These are phyloP conservation scores for Boletus rubropictus DNA, from an alignment of 768 basidiomycete genomes.

Conservation along the genomic window DNA sequence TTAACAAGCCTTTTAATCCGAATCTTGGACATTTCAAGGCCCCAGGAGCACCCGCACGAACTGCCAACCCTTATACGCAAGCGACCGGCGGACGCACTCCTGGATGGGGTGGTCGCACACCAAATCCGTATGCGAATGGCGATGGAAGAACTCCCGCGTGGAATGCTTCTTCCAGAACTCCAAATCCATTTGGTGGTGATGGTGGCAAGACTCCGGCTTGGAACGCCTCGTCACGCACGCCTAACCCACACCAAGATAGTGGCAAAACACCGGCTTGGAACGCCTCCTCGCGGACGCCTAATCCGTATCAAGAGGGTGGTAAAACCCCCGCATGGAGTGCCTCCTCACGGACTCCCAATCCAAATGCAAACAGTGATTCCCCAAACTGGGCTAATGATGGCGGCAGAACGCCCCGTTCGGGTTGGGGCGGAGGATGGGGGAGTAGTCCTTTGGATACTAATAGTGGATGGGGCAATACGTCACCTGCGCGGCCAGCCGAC, in stretches of 20 bases:
- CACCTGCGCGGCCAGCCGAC: slow-evolving; percentile 30
- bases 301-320: slow-evolving; percentile 37
- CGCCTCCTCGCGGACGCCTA: slow-evolving; percentile 47
- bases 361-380: slow-evolving; percentile 32
- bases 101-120: slow-evolving; percentile 48
- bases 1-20: slow-evolving; percentile 36
- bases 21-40: slow-evolving; percentile 22
- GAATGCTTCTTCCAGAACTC: slow-evolving; percentile 61
- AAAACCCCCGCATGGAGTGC: slow-evolving; percentile 17
- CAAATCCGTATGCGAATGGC: slow-evolving; percentile 60
- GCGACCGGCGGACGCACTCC: slow-evolving; percentile 36
- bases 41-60: slow-evolving; percentile 39
- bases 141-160: slow-evolving; percentile 56
- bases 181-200: slow-evolving; percentile 57
- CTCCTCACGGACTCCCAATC: slow-evolving; percentile 48
- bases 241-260: slow-evolving; percentile 46
- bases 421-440: slow-evolving; percentile 32
- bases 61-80: slow-evolving; percentile 43
- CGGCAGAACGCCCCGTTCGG: slow-evolving; percentile 48
- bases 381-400: slow-evolving; percentile 31
- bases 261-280: slow-evolving; percentile 51
- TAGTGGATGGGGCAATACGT: slow-evolving; percentile 26
- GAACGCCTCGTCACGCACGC: slow-evolving; percentile 46
- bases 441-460: slow-evolving; percentile 15
- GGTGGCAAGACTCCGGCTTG: slow-evolving; percentile 68